Conservation (phyloP, 352 stramenopile genomes). For the Phytophthora chlamydospora region DNA sequence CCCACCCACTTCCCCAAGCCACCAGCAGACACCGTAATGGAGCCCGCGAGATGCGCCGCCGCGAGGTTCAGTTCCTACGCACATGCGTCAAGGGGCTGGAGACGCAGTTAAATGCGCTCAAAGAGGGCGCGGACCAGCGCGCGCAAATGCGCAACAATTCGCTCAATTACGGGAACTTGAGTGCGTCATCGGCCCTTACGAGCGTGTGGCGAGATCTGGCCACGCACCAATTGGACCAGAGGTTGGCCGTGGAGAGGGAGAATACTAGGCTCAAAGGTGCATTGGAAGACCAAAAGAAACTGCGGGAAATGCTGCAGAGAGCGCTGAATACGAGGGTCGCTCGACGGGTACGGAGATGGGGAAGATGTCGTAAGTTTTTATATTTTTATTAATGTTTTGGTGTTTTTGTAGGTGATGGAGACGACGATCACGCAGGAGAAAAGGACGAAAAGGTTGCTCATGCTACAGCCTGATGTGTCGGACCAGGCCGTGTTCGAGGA, state of each 20-base stretch:
- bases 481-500: slow-evolving; percentile 44
- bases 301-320: slow-evolving; percentile 38
- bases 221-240: slow-evolving; percentile 39
- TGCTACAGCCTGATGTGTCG: slow-evolving; percentile 22
- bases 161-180: background rate
- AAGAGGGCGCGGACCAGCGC: slow-evolving; percentile 14
- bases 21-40: slow-evolving; percentile 45
- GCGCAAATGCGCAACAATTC: slow-evolving; percentile 2
- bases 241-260: slow-evolving; percentile 36
- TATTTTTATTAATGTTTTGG: slow-evolving; percentile 1
- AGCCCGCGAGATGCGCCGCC: slow-evolving; percentile 38
- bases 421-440: slow-evolving; percentile 32
- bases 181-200: slow-evolving; percentile 14
- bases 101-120: slow-evolving; percentile 19
- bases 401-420: slow-evolving; percentile 33
- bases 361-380: background rate
- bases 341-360: slow-evolving; percentile 19
- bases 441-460: slow-evolving; percentile 33
- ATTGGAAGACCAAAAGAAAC: slow-evolving; percentile 38
- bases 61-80: slow-evolving; percentile 38
- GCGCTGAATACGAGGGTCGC: slow-evolving; percentile 41
- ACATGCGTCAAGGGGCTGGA: slow-evolving; percentile 27
- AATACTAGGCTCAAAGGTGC: slow-evolving; percentile 35
- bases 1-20: slow-evolving; percentile 20
- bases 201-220: slow-evolving; percentile 39